Conservation (phyloP, 2,329 filamentous ascomycete species). For the Claviceps maximensis region DNA sequence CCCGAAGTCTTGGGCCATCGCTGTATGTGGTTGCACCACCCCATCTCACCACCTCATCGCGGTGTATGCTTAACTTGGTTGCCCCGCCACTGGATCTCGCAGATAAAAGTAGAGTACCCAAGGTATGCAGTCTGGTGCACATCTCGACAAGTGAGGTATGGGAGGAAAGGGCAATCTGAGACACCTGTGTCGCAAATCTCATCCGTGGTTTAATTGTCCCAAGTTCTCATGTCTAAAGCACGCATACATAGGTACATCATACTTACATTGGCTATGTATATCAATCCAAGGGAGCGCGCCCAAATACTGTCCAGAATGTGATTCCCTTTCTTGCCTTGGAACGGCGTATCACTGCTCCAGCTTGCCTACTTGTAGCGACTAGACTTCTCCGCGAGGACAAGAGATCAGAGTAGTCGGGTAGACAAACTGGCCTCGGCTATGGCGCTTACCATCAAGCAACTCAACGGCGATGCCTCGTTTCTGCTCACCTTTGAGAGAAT, state of each 20-base stretch:
- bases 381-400: neutral
- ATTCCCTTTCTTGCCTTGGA: neutral
- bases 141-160: neutral
- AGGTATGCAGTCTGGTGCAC: neutral
- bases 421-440: slow-evolving; percentile 24
- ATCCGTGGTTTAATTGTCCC: neutral
- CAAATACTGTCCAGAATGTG: neutral
- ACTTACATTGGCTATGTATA: neutral
- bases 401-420: neutral
- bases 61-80: neutral
- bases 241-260: neutral
- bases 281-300: neutral
- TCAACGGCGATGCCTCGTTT: slow-evolving; percentile 54
- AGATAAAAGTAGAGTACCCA: too few species aligned
- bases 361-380: neutral
- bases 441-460: slow-evolving; percentile 48
- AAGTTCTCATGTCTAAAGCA: neutral
- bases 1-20: too few species aligned
- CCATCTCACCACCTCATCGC: too few species aligned
- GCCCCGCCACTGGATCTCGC: neutral
- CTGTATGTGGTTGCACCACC: too few species aligned
- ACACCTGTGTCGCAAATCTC: neutral
- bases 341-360: neutral
- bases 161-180: neutral
- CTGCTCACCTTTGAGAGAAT: slow-evolving; percentile 48